phyloP scores from a whole-genome alignment of 2,329 filamentous ascomycete genomes.

The Penicillium italicum region DNA sequence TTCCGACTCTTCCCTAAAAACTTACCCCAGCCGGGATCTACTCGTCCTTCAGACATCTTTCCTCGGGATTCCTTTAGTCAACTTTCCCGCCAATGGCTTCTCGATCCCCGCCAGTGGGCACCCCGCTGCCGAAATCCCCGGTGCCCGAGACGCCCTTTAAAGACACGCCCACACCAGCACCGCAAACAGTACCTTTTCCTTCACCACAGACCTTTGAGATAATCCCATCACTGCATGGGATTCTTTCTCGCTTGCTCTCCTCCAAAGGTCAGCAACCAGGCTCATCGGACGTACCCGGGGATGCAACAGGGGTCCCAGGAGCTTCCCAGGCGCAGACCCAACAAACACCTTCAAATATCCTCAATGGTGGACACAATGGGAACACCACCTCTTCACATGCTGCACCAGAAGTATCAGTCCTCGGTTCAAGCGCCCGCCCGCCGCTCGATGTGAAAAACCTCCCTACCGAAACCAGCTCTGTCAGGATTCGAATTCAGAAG shows the following conservation, averaged over 20 bases:
- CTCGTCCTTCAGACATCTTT: slow-evolving; percentile 19
- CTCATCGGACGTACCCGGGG: slow-evolving; percentile 18
- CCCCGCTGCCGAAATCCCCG: slow-evolving; percentile 44
- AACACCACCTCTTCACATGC: slow-evolving; percentile 25
- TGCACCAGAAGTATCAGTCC: slow-evolving; percentile 22
- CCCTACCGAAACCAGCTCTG: slow-evolving; percentile 68
- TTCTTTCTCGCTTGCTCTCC: slow-evolving; percentile 69
- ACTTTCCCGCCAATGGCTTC: slow-evolving; percentile 33
- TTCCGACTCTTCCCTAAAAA: slow-evolving; percentile 39
- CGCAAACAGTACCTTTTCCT: slow-evolving; percentile 56
- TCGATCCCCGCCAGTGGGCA: slow-evolving; percentile 31
- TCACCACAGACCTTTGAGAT: slow-evolving; percentile 81
- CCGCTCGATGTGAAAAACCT: slow-evolving; percentile 70
- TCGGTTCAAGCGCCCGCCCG: slow-evolving; percentile 35
- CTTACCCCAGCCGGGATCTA: slow-evolving; percentile 22
- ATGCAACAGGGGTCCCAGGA: slow-evolving; percentile 26
- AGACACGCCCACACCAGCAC: slow-evolving; percentile 39
- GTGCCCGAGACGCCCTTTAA: slow-evolving; percentile 35
- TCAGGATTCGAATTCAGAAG: slow-evolving; percentile 80
- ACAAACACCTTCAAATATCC: slow-evolving; percentile 24
- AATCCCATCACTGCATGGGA: slow-evolving; percentile 72
- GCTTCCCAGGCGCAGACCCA: slow-evolving; percentile 27
- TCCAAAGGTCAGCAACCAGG: slow-evolving; percentile 41
- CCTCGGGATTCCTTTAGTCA: slow-evolving; percentile 12
- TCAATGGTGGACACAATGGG: slow-evolving; percentile 23